Evolutionary conservation across 805 yeast species (phyloP).

Genomic region (Ascoidea rubescens): DNA sequence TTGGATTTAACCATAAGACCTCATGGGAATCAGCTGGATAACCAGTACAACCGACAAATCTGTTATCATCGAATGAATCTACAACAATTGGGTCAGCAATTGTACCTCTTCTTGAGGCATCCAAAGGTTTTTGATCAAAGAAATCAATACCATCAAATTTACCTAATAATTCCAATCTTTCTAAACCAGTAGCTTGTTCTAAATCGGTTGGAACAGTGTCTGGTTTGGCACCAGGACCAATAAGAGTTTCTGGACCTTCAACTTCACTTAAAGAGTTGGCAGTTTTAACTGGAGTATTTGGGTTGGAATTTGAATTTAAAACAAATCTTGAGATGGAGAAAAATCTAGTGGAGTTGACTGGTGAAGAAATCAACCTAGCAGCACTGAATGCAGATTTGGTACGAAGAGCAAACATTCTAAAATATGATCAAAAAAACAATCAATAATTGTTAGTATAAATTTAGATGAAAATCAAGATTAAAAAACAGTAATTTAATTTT

Average conservation of each 20-base stretch:
- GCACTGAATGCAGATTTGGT: background rate
- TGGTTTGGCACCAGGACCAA: constrained; percentile 81
- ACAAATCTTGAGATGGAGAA: constrained; percentile 20
- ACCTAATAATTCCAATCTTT: constrained; percentile 89
- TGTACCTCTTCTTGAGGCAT: constrained; percentile 82
- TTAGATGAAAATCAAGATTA: too few species aligned
- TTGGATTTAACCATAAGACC: constrained; percentile 85
- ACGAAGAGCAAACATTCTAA: background rate
- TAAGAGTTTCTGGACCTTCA: constrained; percentile 58
- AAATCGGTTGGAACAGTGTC: constrained; percentile 85
- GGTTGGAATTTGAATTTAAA: constrained; percentile 8
- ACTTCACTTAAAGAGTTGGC: constrained; percentile 67
- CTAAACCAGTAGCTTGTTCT: constrained; percentile 97
- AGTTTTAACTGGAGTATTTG: constrained; percentile 37
- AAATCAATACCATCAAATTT: constrained; percentile 91
- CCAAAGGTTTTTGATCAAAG: constrained; percentile 80
- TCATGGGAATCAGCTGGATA: constrained; percentile 87
- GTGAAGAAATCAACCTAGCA: background rate
- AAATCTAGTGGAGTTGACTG: constrained; percentile 2
- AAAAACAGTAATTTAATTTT: too few species aligned
- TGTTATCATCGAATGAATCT: constrained; percentile 82
- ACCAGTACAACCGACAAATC: constrained; percentile 97
- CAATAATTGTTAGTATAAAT: too few species aligned
- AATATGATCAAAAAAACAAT: too few species aligned
- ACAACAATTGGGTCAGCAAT: constrained; percentile 77